Conservation (phyloP, 441 rosid genomes). For the Bruguiera hainesii region DNA sequence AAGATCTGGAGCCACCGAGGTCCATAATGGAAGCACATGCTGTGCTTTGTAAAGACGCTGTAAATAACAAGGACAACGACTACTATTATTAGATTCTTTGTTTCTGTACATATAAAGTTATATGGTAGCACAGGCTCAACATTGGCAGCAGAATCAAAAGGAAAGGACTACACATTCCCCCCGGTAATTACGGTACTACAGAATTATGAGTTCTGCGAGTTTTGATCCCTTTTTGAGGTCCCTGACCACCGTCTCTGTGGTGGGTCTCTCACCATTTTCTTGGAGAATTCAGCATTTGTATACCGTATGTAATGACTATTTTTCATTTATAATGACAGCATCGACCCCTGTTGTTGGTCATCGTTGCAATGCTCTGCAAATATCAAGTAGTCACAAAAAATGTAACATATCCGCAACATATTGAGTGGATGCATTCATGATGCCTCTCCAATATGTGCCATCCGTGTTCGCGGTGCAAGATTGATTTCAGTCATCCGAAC, state of each 20-base stretch:
- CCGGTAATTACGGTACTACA: not conserved
- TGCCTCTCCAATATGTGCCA: no score
- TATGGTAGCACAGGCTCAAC: not conserved
- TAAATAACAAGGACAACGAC: conserved; percentile 40
- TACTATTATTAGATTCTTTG: conserved; percentile 26
- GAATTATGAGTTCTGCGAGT: conserved; percentile 13
- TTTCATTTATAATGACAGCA: no score
- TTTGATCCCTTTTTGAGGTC: conserved; percentile 15
- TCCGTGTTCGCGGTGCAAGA: no score
- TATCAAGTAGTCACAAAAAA: no score
- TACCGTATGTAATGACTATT: not conserved
- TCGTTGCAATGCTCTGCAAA: no score
- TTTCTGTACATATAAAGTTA: conserved; percentile 9
- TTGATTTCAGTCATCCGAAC: no score
- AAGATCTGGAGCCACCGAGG: conserved; percentile 73
- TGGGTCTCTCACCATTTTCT: not conserved
- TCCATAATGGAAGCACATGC: conserved; percentile 75
- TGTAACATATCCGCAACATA: no score
- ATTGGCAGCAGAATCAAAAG: not conserved
- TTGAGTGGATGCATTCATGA: no score
- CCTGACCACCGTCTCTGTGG: conserved; percentile 17
- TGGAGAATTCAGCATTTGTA: not conserved
- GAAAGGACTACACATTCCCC: conserved; percentile 2
- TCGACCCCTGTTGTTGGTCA: no score
- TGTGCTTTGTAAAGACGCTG: conserved; percentile 63